Base-by-base conservation (phyloP, 2,329 filamentous ascomycete species). In the Aureobasidium sp. region DNA sequence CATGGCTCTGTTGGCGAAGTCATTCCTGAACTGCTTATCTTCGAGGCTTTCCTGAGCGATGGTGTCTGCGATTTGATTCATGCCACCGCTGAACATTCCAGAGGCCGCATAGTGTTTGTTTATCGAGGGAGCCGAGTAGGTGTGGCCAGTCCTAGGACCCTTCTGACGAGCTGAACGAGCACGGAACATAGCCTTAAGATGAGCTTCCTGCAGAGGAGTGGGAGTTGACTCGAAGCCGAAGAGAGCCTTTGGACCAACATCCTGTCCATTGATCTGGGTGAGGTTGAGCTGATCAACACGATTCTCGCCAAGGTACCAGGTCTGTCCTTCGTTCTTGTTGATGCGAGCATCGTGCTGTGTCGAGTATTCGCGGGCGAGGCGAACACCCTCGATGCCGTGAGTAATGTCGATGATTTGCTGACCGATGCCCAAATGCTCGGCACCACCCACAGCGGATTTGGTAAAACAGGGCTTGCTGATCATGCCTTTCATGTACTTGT, bases 301-400 rank as follows among this genome's bases (percentile, higher is more conserved):
- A 26, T 75, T 76, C 59, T 86, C 83, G 0, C 77, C 82, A 79
- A 81, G 84, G 69, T 80, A 84, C 83, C 83, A 86, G 0, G 72
- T 71, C 29, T 78, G 75, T 15, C 73, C 76, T 37, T n/a, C 5
- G 5, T 27, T 13, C 9, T 66, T 43, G 6, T 43, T 32, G 7
- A 41, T 53, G 32, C 53, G 64, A 32, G 85, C 82, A 63, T 86
- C 81, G 17, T 76, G 72, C 13, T 73, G 65, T 0, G 70, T 67
- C 1, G 81, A 78, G 67, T 77, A 84, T 0, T 69, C 66, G 1
- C 83, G 77, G 0, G 76, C 81, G n/a, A 74, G 71, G 0, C 76
- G 53, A 0, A 83, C 71, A 2, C 78, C 77, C 13, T 72, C 67
- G 0, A 81, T 67, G n/a, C 84, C 83, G n/a, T 26, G 51, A 17